Evolutionary conservation across 2,329 filamentous ascomycete species (phyloP).

Genomic region (Penicillium sumatraense): DNA sequence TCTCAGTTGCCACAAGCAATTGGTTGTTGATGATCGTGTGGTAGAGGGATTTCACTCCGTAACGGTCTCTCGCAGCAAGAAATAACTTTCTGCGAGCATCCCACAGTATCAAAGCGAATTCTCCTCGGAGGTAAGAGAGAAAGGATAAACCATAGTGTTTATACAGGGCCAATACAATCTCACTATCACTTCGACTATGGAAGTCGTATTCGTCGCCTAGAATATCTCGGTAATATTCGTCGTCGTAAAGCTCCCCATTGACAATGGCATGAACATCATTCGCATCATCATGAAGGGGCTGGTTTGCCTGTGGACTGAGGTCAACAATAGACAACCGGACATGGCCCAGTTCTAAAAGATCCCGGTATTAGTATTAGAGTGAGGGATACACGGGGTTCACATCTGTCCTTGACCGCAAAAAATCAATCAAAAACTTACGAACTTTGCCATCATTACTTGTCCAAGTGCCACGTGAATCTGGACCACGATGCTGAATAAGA

Average conservation of each 20-base stretch:
- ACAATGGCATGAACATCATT: slow-evolving; percentile 59
- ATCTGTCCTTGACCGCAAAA: not conserved
- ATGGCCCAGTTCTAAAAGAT: slow-evolving; percentile 50
- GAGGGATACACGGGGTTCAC: not conserved
- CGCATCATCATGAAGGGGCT: slow-evolving; percentile 51
- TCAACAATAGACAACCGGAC: slow-evolving; percentile 60
- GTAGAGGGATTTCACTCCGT: slow-evolving; percentile 62
- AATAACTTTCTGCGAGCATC: slow-evolving; percentile 51
- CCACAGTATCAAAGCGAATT: slow-evolving; percentile 60
- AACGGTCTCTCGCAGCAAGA: slow-evolving; percentile 58
- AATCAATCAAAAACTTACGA: slow-evolving; percentile 32
- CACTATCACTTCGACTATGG: slow-evolving; percentile 54
- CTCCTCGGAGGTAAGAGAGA: slow-evolving; percentile 55
- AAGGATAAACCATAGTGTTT: slow-evolving; percentile 53
- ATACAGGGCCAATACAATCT: slow-evolving; percentile 60
- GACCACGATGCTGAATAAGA: slow-evolving; percentile 51
- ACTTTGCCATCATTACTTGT: slow-evolving; percentile 49
- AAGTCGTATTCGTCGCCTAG: slow-evolving; percentile 51
- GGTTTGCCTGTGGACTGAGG: slow-evolving; percentile 51
- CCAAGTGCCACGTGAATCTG: slow-evolving; percentile 53
- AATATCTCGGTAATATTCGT: slow-evolving; percentile 49
- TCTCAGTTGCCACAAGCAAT: slow-evolving; percentile 57
- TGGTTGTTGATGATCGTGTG: slow-evolving; percentile 50
- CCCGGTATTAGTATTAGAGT: not conserved
- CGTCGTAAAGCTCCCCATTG: slow-evolving; percentile 64